A percentile compares a stretch with the other conserved stretches of the same genome.
Conservation (phyloP, 345 rosid genomes). For the Dipteronia sinensis region DNA sequence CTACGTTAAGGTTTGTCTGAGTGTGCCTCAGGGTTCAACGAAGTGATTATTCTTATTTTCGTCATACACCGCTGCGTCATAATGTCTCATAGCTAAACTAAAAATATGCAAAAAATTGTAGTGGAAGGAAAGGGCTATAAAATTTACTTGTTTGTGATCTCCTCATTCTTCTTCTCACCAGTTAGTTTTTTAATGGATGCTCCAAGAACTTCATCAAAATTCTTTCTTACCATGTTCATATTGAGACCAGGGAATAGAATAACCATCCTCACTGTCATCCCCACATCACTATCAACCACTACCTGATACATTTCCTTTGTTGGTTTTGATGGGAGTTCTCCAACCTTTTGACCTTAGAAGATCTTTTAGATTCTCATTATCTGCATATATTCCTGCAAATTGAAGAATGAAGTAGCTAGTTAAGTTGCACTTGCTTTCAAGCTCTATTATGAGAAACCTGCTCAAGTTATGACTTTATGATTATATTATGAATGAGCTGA, state of each 20-base stretch:
- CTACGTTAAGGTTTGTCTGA: too few species aligned
- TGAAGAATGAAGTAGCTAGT: background rate
- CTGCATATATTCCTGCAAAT: slow-evolving; percentile 45
- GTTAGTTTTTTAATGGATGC: slow-evolving; percentile 44
- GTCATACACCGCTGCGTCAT: too few species aligned
- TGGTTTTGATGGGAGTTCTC: slow-evolving; percentile 40
- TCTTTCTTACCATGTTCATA: slow-evolving; percentile 46
- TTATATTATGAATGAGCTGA: background rate
- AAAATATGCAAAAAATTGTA: background rate
- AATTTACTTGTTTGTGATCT: slow-evolving; percentile 39
- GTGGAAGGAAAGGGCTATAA: background rate
- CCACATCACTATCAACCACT: slow-evolving; percentile 46
- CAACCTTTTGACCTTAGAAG: slow-evolving; percentile 36
- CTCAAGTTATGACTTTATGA: background rate
- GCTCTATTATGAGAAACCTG: background rate
- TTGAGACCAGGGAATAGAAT: slow-evolving; percentile 48
- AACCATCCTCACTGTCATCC: slow-evolving; percentile 40
- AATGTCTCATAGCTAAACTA: background rate
- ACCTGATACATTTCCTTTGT: slow-evolving; percentile 42
- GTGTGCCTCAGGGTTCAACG: too few species aligned
- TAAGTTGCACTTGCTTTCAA: background rate
- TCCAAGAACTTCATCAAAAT: slow-evolving; percentile 44
- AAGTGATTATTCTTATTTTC: too few species aligned
- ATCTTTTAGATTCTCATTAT: slow-evolving; percentile 46
- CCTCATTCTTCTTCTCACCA: slow-evolving; percentile 47